Evolutionary conservation across 257 asterid genomes (phyloP).

Genomic region (Craterostigma plantagineum): DNA sequence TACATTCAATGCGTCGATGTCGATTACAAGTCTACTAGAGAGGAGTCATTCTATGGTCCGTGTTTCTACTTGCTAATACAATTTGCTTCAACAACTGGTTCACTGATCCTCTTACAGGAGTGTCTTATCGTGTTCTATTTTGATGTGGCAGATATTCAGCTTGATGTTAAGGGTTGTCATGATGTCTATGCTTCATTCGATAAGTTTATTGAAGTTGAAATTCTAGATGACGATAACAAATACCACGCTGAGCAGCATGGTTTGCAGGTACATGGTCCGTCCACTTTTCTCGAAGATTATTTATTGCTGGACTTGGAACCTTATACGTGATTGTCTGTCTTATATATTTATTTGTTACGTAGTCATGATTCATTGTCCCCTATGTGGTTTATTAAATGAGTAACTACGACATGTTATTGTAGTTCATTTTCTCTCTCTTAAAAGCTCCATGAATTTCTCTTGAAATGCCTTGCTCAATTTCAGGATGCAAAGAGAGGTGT

Average conservation of each 20-base stretch:
- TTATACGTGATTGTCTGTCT: conserved; percentile 8
- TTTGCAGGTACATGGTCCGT: conserved; percentile 67
- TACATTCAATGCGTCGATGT: conserved; percentile 70
- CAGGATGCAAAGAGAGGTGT: conserved; percentile 89
- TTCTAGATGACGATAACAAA: conserved; percentile 67
- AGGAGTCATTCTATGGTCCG: conserved; percentile 74
- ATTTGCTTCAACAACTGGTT: conserved; percentile 6
- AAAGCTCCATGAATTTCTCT: conserved; percentile 4
- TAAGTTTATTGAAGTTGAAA: conserved; percentile 73
- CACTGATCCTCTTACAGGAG: background rate
- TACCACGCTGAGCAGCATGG: conserved; percentile 64
- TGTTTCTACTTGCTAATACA: conserved; percentile 5
- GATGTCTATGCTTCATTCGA: conserved; percentile 77
- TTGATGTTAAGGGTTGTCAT: conserved; percentile 67
- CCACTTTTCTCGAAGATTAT: background rate
- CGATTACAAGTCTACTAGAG: conserved; percentile 71
- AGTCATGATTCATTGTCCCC: background rate
- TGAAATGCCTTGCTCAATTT: conserved; percentile 10
- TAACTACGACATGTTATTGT: background rate
- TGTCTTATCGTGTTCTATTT: conserved; percentile 9
- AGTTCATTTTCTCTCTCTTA: conserved; percentile 1
- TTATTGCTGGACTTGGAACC: background rate
- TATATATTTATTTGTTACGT: conserved; percentile 3
- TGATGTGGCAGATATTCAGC: conserved; percentile 49
- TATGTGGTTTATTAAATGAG: background rate